Conservation (phyloP, 257 asterid genomes). For the Ilex aquifolium region DNA sequence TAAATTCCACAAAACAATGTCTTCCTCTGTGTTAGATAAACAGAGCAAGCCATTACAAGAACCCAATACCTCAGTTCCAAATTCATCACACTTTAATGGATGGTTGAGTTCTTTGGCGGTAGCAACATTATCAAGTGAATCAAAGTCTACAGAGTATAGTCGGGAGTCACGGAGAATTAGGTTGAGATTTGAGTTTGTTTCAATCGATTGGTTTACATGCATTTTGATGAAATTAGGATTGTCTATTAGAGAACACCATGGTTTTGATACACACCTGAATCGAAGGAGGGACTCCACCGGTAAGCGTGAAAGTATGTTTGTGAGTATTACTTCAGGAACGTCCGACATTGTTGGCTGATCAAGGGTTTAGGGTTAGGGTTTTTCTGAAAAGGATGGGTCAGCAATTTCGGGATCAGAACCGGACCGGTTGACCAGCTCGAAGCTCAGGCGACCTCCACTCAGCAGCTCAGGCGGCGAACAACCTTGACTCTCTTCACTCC, state of each 20-base stretch:
- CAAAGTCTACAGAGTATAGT: neutral
- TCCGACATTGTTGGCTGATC: neutral
- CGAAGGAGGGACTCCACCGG: slow-evolving; percentile 1
- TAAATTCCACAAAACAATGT: no score
- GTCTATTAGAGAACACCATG: slow-evolving; percentile 9
- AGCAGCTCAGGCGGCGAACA: no score
- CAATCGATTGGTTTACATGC: neutral
- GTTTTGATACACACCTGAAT: slow-evolving; percentile 4
- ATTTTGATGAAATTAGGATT: neutral
- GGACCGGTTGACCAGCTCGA: no score
- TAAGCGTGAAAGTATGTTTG: neutral
- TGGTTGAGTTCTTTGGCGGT: neutral
- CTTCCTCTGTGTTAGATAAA: no score
- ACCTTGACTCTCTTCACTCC: no score
- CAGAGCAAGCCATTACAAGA: neutral
- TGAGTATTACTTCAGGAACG: neutral
- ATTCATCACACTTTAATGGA: neutral
- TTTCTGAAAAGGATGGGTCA: no score
- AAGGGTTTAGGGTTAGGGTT: no score
- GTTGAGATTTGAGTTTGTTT: neutral
- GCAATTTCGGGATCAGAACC: no score
- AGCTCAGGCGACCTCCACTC: no score
- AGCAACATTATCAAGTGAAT: neutral
- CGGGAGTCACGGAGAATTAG: neutral
- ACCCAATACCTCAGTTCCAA: neutral